Conservation (phyloP, 805 yeast species). For the Nakazawaea ernobii region DNA sequence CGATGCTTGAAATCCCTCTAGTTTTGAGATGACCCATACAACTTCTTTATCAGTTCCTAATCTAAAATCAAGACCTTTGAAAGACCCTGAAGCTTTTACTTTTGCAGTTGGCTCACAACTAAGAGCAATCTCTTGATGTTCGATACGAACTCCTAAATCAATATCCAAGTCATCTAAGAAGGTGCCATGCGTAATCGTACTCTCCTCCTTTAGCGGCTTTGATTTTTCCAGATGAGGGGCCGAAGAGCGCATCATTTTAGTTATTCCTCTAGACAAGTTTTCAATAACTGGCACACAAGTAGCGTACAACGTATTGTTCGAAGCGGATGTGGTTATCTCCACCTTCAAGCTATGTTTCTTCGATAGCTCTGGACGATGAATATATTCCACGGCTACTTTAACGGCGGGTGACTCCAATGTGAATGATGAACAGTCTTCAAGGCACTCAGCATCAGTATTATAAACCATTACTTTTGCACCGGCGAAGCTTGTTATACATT, state of each 20-base stretch:
- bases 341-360: conserved; percentile 41
- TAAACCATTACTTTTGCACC: conserved; percentile 60
- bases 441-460: conserved; percentile 35
- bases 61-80: conserved; percentile 59
- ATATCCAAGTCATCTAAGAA: conserved; percentile 53
- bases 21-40: conserved; percentile 37
- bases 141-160: conserved; percentile 57
- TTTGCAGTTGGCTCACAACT: conserved; percentile 95
- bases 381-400: conserved; percentile 48
- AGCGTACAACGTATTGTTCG: conserved; percentile 66
- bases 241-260: conserved; percentile 36
- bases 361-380: conserved; percentile 25
- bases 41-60: conserved; percentile 41
- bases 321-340: conserved; percentile 58
- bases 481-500: conserved; percentile 52
- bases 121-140: conserved; percentile 66
- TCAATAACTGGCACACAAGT: conserved; percentile 72
- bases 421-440: conserved; percentile 42
- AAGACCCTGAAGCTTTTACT: conserved; percentile 78
- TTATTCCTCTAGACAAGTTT: conserved; percentile 49
- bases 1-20: conserved; percentile 60
- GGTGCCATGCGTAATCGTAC: conserved; percentile 21
- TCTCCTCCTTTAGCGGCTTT: neutral
- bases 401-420: conserved; percentile 74
- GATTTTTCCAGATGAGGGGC: conserved; percentile 10